Conservation (phyloP, 768 basidiomycete species). For the Myochromella boudieri region DNA sequence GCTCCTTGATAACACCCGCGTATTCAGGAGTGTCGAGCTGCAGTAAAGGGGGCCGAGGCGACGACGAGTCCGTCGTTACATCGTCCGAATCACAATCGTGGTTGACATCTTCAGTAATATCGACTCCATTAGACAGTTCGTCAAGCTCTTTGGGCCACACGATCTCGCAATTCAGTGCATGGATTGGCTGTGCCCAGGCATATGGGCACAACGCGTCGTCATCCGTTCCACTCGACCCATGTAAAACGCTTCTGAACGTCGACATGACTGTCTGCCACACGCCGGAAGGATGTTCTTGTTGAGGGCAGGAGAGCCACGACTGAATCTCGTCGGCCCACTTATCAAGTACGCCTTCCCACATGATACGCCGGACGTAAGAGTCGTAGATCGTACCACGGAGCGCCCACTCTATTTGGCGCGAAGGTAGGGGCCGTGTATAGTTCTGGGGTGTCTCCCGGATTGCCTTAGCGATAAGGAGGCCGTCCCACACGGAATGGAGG, state of each 20-base stretch:
- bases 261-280: constrained; percentile 29
- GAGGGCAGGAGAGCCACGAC: constrained; percentile 64
- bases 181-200: constrained; percentile 72
- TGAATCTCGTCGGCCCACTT: constrained; percentile 63
- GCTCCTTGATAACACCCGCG: constrained; percentile 61
- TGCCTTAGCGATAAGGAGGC: constrained; percentile 76
- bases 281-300: constrained; percentile 11
- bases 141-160: constrained; percentile 79
- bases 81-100: constrained; percentile 16
- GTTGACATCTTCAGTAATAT: constrained; percentile 5
- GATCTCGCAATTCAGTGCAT: constrained; percentile 78
- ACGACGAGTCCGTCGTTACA: constrained; percentile 6
- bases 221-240: constrained; percentile 35
- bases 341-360: constrained; percentile 79
- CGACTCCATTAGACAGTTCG: constrained; percentile 34
- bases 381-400: constrained; percentile 85
- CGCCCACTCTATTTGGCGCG: constrained; percentile 59
- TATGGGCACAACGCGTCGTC: constrained; percentile 71
- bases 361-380: constrained; percentile 80
- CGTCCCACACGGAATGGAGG: constrained; percentile 89
- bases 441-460: constrained; percentile 72
- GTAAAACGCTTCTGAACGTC: constrained; percentile 18
- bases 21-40: constrained; percentile 86
- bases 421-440: constrained; percentile 75
- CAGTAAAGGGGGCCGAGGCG: constrained; percentile 32